Conservation (phyloP, 257 asterid species). For the Phtheirospermum japonicum region DNA sequence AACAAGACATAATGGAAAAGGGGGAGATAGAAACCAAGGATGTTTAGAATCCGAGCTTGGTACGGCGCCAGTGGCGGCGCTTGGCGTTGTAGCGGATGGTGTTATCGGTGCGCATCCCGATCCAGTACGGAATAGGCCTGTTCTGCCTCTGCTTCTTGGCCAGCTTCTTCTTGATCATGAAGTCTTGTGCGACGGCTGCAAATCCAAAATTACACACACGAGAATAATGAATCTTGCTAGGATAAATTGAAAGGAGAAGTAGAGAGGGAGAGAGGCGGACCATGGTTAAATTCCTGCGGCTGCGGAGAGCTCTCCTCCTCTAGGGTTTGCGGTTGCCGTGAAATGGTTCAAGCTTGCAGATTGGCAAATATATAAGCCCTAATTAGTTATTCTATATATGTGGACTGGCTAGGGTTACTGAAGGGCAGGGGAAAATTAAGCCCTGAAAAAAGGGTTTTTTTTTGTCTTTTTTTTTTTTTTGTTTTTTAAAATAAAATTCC, state of each 20-base stretch:
- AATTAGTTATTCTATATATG: too few species aligned
- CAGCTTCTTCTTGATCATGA: constrained; percentile 84
- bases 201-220: constrained; percentile 7
- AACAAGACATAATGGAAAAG: constrained; percentile 12
- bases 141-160: constrained; percentile 94
- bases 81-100: constrained; percentile 90
- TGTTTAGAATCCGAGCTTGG: constrained; percentile 80
- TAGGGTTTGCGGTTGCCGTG: constrained; percentile 30
- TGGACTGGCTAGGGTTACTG: too few species aligned
- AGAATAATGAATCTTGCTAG: neutral
- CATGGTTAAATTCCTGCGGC: constrained; percentile 32
- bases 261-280: constrained; percentile 19
- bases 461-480: too few species aligned
- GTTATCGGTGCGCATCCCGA: constrained; percentile 80
- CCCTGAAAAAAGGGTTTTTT: too few species aligned
- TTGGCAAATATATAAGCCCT: constrained; percentile 24
- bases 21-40: constrained; percentile 1
- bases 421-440: too few species aligned
- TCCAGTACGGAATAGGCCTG: constrained; percentile 85
- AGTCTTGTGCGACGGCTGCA: constrained; percentile 85
- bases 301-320: constrained; percentile 17
- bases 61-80: constrained; percentile 98
- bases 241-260: neutral
- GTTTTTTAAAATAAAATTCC: too few species aligned
- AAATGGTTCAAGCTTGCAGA: neutral